Base-by-base conservation (phyloP, 495 filamentous ascomycete genomes). In the Aspergillus avenaceus region DNA sequence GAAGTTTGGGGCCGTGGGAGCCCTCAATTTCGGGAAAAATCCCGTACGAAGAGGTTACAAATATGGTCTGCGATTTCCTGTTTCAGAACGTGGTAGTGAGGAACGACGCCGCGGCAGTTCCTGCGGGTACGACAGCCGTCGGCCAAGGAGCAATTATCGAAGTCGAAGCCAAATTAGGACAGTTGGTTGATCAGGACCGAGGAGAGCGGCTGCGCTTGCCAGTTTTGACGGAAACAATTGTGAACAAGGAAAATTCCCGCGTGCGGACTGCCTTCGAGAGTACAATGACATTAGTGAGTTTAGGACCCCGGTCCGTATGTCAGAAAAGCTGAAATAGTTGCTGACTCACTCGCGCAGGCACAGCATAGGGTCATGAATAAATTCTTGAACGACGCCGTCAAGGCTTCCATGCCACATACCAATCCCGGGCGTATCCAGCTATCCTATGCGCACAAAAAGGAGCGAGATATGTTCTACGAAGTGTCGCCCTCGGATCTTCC, bases 91-190 rank as follows among this genome's bases (percentile, higher is more conserved):
- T 95, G 24, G 79, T 92, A 11, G 51, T 72, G 5, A 75, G 80
- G 46, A 67, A 74, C 12, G 78, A 82, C 49, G 70, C 79, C n/a
- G 70, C 61, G 9, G 64, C 70, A 11, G 72, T 63, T 14, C 62
- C 69, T 8, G 65, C 70, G 12, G 76, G 73, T 23, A 67, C 70
- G 23, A 75, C 77, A 51, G 67, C 79, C 4, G 54, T 54, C 8
- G 76, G 77, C 21, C 80, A 85, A 45, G 83, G 80, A 4, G 78
- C 86, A n/a, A 77, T 89, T 48, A 77, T 95, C 31, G 91, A 97
- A 66, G 86, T 97, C 47, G 91, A 97, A 69, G 91, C 90, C 8
- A 97, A 96, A 64, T 65, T 97, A 14, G 92, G 92, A 42, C 83
- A 79, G 34, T 66, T 96, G 13, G 79, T 95, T 32, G 84, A 91